phyloP scores from a whole-genome alignment of 2,329 filamentous ascomycete species.

The Verticillium albo-atrum region DNA sequence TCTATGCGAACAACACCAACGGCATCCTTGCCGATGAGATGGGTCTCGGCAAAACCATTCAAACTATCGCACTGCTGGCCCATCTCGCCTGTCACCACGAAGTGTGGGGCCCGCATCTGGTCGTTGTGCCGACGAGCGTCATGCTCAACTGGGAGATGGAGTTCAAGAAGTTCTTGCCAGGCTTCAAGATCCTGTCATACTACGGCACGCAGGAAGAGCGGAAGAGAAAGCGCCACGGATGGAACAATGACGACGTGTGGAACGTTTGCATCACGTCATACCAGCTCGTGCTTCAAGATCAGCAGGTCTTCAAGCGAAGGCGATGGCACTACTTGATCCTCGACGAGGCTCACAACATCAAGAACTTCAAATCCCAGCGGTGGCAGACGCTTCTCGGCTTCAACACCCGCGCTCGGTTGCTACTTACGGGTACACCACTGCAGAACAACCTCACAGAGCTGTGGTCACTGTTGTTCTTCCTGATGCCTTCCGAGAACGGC shows the following conservation, averaged over 20 bases:
- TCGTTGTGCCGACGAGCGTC: constrained; percentile 95
- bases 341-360: constrained; percentile 98
- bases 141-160: constrained; percentile 99
- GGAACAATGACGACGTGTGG: constrained; percentile 90
- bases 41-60: constrained; percentile 97
- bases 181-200: constrained; percentile 96
- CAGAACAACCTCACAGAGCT: constrained; percentile 97
- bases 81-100: constrained; percentile 87
- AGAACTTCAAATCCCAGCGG: constrained; percentile 96
- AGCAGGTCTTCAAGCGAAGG: constrained; percentile 86
- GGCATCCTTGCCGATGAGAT: constrained; percentile 97
- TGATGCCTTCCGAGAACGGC: constrained; percentile 87
- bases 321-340: constrained; percentile 98
- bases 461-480: constrained; percentile 94
- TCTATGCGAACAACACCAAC: constrained; percentile 90
- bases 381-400: constrained; percentile 96
- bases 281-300: constrained; percentile 90
- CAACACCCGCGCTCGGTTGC: constrained; percentile 79
- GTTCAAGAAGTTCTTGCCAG: constrained; percentile 98
- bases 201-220: constrained; percentile 93
- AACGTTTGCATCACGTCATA: constrained; percentile 98
- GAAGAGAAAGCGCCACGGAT: constrained; percentile 83
- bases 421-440: constrained; percentile 90
- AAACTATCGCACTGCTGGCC: constrained; percentile 90
- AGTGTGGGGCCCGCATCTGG: constrained; percentile 92